These are phyloP conservation scores for Fraxinus excelsior DNA, from an alignment of 257 asterid genomes.

Conservation along the genomic window DNA sequence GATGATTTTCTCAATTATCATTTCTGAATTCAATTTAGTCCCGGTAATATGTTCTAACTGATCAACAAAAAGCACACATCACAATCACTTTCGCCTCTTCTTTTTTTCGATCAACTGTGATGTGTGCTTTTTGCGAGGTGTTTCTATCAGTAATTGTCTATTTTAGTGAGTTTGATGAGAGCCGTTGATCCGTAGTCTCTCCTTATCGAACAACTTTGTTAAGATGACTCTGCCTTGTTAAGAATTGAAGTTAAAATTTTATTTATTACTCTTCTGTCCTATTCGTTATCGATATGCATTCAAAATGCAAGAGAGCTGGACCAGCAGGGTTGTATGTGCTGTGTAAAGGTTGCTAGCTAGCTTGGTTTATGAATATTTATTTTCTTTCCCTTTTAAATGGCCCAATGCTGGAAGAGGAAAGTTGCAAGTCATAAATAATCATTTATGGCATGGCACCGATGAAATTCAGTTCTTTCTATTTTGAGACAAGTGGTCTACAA, in stretches of 20 bases:
- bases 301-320: too few relatives aligned
- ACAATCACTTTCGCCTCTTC: neutral
- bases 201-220: neutral
- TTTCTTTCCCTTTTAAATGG: neutral
- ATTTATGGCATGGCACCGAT: too few relatives aligned
- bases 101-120: neutral
- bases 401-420: constrained; percentile 7
- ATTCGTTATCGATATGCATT: too few relatives aligned
- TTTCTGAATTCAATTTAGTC: neutral
- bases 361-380: neutral
- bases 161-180: neutral
- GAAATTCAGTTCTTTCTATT: too few relatives aligned
- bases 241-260: too few relatives aligned
- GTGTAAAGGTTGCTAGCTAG: too few relatives aligned
- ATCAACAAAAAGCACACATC: too few relatives aligned
- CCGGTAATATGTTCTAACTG: neutral
- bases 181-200: neutral
- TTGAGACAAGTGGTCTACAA: too few relatives aligned
- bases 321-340: too few relatives aligned
- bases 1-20: neutral
- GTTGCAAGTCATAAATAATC: constrained; percentile 7
- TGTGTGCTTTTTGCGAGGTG: neutral
- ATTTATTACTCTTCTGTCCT: too few relatives aligned
- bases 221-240: neutral
- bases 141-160: neutral